A percentile compares a stretch with the other conserved stretches of the same genome.
Conservation (phyloP, 345 rosid species). For the Citrus australasica region DNA sequence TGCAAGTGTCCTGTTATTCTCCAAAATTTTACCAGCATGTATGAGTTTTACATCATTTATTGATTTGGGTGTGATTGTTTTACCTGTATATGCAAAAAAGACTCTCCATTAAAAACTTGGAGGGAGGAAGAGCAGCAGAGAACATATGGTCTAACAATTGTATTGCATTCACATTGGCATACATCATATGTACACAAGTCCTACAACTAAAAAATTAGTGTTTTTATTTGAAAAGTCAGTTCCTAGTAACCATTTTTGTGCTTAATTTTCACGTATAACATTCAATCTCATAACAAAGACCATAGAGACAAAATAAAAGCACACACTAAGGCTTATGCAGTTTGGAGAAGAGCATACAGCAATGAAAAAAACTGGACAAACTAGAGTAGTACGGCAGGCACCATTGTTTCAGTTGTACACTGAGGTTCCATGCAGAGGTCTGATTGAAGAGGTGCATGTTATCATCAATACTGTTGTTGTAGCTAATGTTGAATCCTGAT, state of each 20-base stretch:
- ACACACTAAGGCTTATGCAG: background rate
- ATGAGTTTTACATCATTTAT: slow-evolving; percentile 37
- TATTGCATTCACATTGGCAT: background rate
- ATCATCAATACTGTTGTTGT: background rate
- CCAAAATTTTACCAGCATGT: slow-evolving; percentile 42
- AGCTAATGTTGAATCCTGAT: background rate
- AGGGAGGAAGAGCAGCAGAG: background rate
- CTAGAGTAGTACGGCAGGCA: background rate
- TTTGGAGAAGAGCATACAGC: background rate
- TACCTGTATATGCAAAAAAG: slow-evolving; percentile 23
- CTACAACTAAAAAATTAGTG: background rate
- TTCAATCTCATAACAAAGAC: background rate
- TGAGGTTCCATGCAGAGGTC: background rate
- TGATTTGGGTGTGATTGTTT: slow-evolving; percentile 28
- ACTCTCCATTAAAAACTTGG: slow-evolving; percentile 1
- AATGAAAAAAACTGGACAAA: background rate
- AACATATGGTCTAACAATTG: background rate
- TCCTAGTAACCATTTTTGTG: background rate
- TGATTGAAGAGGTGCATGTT: background rate
- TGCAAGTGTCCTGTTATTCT: slow-evolving; percentile 35
- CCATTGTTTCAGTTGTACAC: background rate
- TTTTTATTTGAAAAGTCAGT: background rate
- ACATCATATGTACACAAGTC: background rate
- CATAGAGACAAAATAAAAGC: background rate
- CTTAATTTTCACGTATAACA: background rate